Evolutionary conservation across 495 filamentous ascomycete species (phyloP), one percentile per base, ranked within the genome.

Genomic region (Aspergillus leporis): DNA sequence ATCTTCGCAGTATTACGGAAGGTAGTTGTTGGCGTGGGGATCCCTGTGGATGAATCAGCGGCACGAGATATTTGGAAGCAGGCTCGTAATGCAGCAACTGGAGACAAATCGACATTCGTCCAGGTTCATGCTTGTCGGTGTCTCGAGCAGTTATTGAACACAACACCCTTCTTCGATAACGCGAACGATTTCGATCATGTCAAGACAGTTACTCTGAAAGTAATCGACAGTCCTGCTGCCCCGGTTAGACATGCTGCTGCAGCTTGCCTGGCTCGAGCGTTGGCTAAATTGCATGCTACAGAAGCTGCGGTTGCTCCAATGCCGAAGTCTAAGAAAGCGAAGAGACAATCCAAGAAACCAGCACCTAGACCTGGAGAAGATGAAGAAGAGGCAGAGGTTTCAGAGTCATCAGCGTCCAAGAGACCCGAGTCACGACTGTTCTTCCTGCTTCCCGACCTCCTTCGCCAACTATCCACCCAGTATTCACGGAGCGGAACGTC

Each of bases 21-120:
- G 74, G 82, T 95, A 4, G 77, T 86, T 10, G 80, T 77, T 47
- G 91, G 91, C 66, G 82, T 96, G 23, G 82, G 81, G 22, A 78
- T 81, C 2, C 91, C 91, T 62, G 75, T 92, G 55, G 94, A 99
- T 62, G 94, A 99, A 70, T 78, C 73, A 55, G 81, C 90, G n/a
- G 90, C 88, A 12, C 85, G 91, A 63, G 93, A 97, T 68, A 85
- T 92, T 28, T 98, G 93, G 94, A 99, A 97, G 71, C 89, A 91
- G 65, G 88, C 89, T 23, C 83, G 94, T 47, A 89, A 83, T 71
- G 83, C 87, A 55, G 89, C 90, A 10, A 82, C 86, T 1, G 78
- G 81, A 43, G 94, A 98, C 69, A 97, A 93, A 69, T 87, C 92
- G 10, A 82, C 85, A 5, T 80, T 95, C 45, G 92, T 91, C 23